Base-by-base conservation (phyloP, 306 rosid species). In the Acacia acuminata region DNA sequence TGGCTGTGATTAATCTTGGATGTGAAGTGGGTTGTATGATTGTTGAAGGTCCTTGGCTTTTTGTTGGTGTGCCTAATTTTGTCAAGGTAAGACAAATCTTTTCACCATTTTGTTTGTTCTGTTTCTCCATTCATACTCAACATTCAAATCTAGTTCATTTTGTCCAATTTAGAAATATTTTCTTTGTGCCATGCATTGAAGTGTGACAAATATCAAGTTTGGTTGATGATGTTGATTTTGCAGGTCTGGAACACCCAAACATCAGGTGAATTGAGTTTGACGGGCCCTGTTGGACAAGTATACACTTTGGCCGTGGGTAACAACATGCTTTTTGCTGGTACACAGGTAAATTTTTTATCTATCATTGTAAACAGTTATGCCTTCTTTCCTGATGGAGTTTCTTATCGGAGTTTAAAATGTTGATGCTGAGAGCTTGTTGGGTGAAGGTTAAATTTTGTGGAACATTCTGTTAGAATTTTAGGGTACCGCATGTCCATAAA, bases 1-100 rank as follows among this genome's bases (percentile, higher is more conserved):
- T 81, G 70, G 92, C 82, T 67, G 88, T 91, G 79, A 63, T 91
- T 81, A 85, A 51, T 85, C 93, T 94, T 79, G 96, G 97, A 16
- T 91, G 97, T 82, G 97, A 96, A 87, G 97, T 96, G 15, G 99
- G 99, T 81, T 96, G 94, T 76, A 92, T 96, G 97, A 91, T 93
- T 84, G 85, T 86, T 65, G 99, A 96, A 88, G 99, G 99, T 73
- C 94, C 97, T 67, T 96, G 99, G 99, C 75, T 96, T 78, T 96
- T 96, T 89, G 97, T 96, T 82, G 99, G 99, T 71, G 78, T 93
- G 61, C 92, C 93, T 56, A 90, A 92, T 86, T 67, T 80, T 86
- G 98, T 93, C 43, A 93, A 94, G 98, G 99, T 96, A 83, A 69
- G 77, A 15, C 15, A 30, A 64, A 30, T 16, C 43, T 30, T 4